Conservation (phyloP, 148 eudicot species). For the Chenopodium quinoa region DNA sequence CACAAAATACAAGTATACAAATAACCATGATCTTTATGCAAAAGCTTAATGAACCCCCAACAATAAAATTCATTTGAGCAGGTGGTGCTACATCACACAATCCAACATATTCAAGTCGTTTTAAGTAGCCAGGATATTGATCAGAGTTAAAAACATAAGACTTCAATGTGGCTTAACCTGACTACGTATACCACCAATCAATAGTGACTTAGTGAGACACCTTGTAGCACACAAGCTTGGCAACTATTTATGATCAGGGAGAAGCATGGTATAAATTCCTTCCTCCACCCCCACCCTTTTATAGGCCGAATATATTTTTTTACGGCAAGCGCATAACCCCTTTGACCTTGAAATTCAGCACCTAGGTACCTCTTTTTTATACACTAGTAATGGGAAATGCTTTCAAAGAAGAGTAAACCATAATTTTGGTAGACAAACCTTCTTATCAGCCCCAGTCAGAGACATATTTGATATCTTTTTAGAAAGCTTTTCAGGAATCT, state of each 20-base stretch:
- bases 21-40: neutral
- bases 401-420: neutral
- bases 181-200: neutral
- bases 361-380: no score
- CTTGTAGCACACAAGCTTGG: neutral
- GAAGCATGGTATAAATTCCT: neutral
- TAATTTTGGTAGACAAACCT: slow-evolving; percentile 41
- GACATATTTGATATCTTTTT: slow-evolving; percentile 68
- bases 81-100: neutral
- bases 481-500: slow-evolving; percentile 76
- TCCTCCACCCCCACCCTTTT: neutral
- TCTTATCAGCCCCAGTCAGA: slow-evolving; percentile 59
- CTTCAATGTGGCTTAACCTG: neutral
- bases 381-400: neutral
- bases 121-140: neutral
- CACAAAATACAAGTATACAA: no score
- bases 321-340: no score
- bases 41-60: neutral
- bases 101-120: neutral
- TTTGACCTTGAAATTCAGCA: no score
- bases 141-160: neutral
- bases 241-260: neutral
- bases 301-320: neutral
- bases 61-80: neutral
- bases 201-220: neutral